Conservation (phyloP, 2,329 filamentous ascomycete genomes). For the Nothomitra cinnamomea region DNA sequence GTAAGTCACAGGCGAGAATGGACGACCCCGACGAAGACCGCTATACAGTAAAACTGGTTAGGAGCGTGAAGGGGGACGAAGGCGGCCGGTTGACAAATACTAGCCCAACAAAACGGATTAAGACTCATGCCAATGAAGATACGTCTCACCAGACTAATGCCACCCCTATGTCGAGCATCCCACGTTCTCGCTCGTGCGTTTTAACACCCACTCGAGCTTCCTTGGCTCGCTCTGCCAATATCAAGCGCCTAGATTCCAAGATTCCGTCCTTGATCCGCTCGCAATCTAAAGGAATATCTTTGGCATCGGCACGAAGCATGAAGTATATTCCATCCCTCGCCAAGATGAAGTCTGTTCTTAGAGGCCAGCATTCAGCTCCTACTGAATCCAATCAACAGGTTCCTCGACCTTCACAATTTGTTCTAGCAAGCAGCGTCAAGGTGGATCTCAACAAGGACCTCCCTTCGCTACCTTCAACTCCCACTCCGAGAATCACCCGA, state of each 20-base stretch:
- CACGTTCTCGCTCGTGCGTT: conserved; percentile 30
- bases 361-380: conserved; percentile 8
- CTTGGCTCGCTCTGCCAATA: conserved; percentile 40
- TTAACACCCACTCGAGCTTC: conserved; percentile 60
- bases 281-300: conserved; percentile 31
- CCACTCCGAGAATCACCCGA: not conserved
- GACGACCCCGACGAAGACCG: not conserved
- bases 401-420: conserved; percentile 16
- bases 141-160: conserved; percentile 35
- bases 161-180: conserved; percentile 25
- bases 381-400: not conserved
- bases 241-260: conserved; percentile 36
- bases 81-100: not conserved
- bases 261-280: conserved; percentile 34
- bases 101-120: conserved; percentile 43
- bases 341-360: conserved; percentile 9
- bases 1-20: not conserved
- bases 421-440: conserved; percentile 15
- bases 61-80: not conserved
- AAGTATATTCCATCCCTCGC: conserved; percentile 24
- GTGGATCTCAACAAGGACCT: conserved; percentile 32
- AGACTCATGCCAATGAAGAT: conserved; percentile 51
- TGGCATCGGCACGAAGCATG: not conserved
- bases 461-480: conserved; percentile 19
- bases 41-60: not conserved